phyloP scores from a whole-genome alignment of 805 yeast genomes.

The Saturnispora silvae region DNA sequence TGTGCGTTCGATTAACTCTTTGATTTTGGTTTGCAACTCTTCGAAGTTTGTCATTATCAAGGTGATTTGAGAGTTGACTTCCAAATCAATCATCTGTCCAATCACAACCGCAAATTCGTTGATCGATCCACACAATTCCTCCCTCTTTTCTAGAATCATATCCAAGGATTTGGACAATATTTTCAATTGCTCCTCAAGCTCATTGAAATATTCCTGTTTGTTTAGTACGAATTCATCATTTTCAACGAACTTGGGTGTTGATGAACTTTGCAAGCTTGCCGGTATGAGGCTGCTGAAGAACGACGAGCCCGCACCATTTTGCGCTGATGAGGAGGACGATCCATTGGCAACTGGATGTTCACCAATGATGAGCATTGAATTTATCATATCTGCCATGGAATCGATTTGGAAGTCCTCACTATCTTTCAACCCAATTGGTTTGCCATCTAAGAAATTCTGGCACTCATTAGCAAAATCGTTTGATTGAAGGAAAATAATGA shows the following conservation, averaged over 20 bases:
- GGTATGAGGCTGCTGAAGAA: constrained; percentile 61
- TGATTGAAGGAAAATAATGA: constrained; percentile 66
- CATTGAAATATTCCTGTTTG: constrained; percentile 57
- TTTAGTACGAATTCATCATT: constrained; percentile 69
- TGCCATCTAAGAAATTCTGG: constrained; percentile 49
- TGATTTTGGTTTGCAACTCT: constrained; percentile 57
- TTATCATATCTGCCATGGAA: constrained; percentile 22
- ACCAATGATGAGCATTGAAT: constrained; percentile 14
- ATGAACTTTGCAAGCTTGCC: constrained; percentile 37
- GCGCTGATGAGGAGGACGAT: background rate
- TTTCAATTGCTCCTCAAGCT: constrained; percentile 62
- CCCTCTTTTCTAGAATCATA: constrained; percentile 60
- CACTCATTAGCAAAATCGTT: constrained; percentile 59
- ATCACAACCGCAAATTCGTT: constrained; percentile 50
- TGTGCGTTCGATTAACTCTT: constrained; percentile 65
- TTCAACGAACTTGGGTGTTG: constrained; percentile 51
- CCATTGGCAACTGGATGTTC: constrained; percentile 12
- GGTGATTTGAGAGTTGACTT: constrained; percentile 56
- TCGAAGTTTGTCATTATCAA: constrained; percentile 62
- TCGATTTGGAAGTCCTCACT: constrained; percentile 18
- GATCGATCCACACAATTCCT: constrained; percentile 57
- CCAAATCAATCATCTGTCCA: constrained; percentile 59
- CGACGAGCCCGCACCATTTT: constrained; percentile 36
- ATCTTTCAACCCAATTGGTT: constrained; percentile 24
- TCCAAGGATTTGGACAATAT: constrained; percentile 64